phyloP scores from a whole-genome alignment of 2,329 filamentous ascomycete genomes.

The Trichoderma citrinoviride region DNA sequence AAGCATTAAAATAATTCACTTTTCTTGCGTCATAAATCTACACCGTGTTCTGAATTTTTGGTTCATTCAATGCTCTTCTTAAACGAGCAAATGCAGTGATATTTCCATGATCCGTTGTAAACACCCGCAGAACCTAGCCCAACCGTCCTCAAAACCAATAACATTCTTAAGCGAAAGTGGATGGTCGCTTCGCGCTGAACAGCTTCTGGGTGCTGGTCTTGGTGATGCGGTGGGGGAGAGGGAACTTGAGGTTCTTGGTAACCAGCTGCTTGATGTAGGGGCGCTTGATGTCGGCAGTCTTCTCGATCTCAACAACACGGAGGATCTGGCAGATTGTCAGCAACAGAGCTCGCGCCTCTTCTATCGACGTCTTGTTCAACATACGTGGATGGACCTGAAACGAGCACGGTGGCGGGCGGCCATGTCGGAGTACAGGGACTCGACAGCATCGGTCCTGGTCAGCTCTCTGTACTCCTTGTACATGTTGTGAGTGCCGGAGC shows the following conservation, averaged over 20 bases:
- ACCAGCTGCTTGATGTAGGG: conserved; percentile 99
- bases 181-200: conserved; percentile 88
- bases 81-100: conserved; percentile 56
- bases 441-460: conserved; percentile 90
- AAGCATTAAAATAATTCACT: conserved; percentile 19
- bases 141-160: conserved; percentile 50
- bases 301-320: conserved; percentile 96
- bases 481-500: conserved; percentile 99
- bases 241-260: conserved; percentile 94
- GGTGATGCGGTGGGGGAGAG: conserved; percentile 92
- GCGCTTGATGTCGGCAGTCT: conserved; percentile 90
- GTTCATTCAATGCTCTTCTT: conserved; percentile 48
- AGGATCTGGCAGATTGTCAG: conserved; percentile 66
- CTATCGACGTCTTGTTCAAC: conserved; percentile 39
- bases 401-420: conserved; percentile 93
- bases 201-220: conserved; percentile 83
- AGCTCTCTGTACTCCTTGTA: conserved; percentile 99
- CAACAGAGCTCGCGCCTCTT: background rate
- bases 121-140: conserved; percentile 58
- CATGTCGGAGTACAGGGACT: conserved; percentile 99
- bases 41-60: conserved; percentile 29
- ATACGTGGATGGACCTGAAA: conserved; percentile 97
- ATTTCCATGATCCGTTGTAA: conserved; percentile 60
- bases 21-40: conserved; percentile 20
- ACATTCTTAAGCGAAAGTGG: conserved; percentile 90